Base-by-base conservation (phyloP, 306 rosid species). In the Ziziphus jujuba region DNA sequence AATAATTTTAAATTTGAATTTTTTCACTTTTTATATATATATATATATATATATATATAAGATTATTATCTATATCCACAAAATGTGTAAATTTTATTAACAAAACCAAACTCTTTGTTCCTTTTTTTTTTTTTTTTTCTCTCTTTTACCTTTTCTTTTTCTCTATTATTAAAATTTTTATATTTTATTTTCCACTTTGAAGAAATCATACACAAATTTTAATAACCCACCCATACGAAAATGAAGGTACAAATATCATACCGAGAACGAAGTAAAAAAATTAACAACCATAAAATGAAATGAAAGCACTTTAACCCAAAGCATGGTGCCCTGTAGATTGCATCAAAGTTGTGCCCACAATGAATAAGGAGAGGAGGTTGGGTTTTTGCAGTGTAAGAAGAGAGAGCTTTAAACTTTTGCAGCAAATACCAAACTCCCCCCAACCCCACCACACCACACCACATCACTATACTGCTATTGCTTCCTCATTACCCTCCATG, bases 341-440 rank as follows among this genome's bases (percentile, higher is more conserved):
- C 61, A 76, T 38, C 63, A 63, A 73, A 76, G 70, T 21, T 75
- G 81, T 81, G 81, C 24, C 82, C 84, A 70, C 80, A 75, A 67
- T 81, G 73, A 73, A 76, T 80, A 65, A 53, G 72, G 45, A 61
- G 50, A 19, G 60, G 72, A 45, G 70, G 68, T 66, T 80, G 71
- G 73, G 74, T 70, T 69, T 61, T 61, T 51, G 68, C 61, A 51
- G 77, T 36, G 75, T 59, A 57, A 45, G 57, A 57, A 35, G 33
- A 45, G 55, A 35, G 33, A 45, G 55, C 69, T 82, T 75, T 80
- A 80, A 80, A 82, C 79, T 64, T 67, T 63, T 68, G 81, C 75
- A 70, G 57, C 73, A 76, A 82, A 72, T 64, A 65, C 73, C 56
- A 22, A 68, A 63, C 77, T 69, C 66, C 83, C 71, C 66, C 38